Evolutionary conservation across 2,329 filamentous ascomycete species (phyloP).

Genomic region (Penicillium glabrum): DNA sequence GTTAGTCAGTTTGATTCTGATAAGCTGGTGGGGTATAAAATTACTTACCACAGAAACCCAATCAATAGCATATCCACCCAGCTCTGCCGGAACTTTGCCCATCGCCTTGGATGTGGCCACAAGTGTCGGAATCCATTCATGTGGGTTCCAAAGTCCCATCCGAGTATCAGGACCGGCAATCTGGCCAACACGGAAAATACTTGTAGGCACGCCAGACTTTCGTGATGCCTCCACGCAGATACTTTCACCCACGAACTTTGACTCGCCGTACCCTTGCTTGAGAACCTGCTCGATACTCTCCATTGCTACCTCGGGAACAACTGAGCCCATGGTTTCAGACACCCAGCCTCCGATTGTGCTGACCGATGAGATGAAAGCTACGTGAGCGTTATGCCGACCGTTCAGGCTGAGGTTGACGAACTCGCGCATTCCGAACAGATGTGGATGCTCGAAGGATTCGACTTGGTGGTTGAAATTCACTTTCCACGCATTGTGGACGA

Average conservation of each 20-base stretch:
- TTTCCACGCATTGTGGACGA: background rate
- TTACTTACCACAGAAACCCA: background rate
- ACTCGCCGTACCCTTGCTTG: background rate
- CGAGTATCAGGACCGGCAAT: constrained; percentile 29
- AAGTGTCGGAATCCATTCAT: constrained; percentile 58
- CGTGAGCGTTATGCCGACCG: background rate
- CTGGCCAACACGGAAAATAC: constrained; percentile 34
- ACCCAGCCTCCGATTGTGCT: background rate
- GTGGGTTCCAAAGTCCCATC: constrained; percentile 54
- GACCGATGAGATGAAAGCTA: background rate
- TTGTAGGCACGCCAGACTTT: constrained; percentile 19
- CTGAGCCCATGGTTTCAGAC: background rate
- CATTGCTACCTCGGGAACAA: background rate
- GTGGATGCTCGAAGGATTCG: background rate
- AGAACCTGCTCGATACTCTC: background rate
- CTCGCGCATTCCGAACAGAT: background rate
- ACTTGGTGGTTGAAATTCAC: background rate
- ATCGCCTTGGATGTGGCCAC: constrained; percentile 47
- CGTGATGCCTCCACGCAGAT: constrained; percentile 21
- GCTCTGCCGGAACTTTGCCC: background rate
- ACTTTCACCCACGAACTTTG: background rate
- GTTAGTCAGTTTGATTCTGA: background rate
- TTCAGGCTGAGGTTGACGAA: background rate
- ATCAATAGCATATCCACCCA: background rate
- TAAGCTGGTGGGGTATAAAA: no score